phyloP scores from a whole-genome alignment of 108 stramenopile species.

The Pseudonitzschia pungens region DNA sequence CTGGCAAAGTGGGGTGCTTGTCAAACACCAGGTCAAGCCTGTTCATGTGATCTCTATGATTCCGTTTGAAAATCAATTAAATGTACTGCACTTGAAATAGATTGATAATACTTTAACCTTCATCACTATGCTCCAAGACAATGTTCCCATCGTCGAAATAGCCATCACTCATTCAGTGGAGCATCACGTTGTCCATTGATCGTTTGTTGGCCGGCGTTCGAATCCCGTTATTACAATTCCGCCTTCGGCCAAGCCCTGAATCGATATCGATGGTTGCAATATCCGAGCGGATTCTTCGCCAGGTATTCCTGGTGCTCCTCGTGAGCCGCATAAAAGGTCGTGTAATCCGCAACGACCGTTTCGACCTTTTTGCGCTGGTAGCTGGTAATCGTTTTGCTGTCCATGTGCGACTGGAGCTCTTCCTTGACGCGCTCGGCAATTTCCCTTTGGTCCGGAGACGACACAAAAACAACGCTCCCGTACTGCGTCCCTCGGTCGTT shows the following conservation, averaged over 20 bases:
- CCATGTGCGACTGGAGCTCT: constrained; percentile 48
- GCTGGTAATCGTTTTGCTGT: constrained; percentile 38
- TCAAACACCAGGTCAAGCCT: too few species aligned
- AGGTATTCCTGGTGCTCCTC: constrained; percentile 82
- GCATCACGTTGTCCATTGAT: too few species aligned
- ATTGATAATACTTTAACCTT: too few species aligned
- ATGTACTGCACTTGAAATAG: too few species aligned
- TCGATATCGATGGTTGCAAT: constrained; percentile 77
- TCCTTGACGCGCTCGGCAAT: constrained; percentile 62
- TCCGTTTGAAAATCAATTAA: too few species aligned
- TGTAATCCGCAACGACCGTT: constrained; percentile 43
- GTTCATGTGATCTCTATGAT: too few species aligned
- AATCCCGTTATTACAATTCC: background rate
- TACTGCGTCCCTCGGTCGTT: constrained; percentile 91
- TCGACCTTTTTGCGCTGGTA: constrained; percentile 35
- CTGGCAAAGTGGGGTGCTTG: too few species aligned
- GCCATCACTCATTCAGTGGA: too few species aligned
- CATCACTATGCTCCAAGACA: too few species aligned
- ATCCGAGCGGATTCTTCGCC: constrained; percentile 71
- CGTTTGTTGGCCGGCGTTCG: too few species aligned
- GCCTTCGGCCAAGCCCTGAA: constrained; percentile 55
- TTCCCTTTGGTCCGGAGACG: constrained; percentile 53
- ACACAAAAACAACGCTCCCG: constrained; percentile 67
- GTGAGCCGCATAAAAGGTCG: constrained; percentile 63
- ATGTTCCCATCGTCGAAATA: too few species aligned